A percentile compares a stretch with the other conserved stretches of the same genome.
Conservation (phyloP, 2,329 filamentous ascomycete species). For the Corinectria fuckeliana region DNA sequence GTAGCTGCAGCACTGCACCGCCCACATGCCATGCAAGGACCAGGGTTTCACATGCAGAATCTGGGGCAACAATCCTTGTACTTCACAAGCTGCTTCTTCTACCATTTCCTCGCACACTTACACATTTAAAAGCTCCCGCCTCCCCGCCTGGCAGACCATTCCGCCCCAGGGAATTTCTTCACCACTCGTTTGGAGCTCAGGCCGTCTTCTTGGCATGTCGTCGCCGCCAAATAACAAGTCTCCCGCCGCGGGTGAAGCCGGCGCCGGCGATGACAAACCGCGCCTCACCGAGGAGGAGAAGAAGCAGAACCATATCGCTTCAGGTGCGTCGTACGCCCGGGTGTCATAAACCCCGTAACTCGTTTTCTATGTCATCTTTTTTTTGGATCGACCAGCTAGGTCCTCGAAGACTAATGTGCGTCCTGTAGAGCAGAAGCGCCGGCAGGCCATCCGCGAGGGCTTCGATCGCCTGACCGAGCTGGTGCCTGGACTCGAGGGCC, state of each 20-base stretch:
- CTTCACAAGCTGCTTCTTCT: constrained; percentile 13
- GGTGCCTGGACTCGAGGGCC: constrained; percentile 81
- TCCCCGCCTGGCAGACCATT: neutral
- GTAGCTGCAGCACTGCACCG: constrained; percentile 5
- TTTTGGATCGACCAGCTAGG: too few species aligned
- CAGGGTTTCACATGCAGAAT: constrained; percentile 41
- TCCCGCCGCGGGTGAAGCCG: constrained; percentile 32
- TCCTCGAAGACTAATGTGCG: constrained; percentile 18
- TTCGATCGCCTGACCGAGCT: constrained; percentile 83
- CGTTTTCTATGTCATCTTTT: neutral
- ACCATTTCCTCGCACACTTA: constrained; percentile 20
- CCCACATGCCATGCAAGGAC: constrained; percentile 35
- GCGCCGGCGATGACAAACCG: constrained; percentile 53
- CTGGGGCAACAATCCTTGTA: constrained; percentile 43
- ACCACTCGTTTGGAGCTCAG: neutral
- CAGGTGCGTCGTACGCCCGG: constrained; percentile 49
- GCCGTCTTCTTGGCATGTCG: constrained; percentile 18
- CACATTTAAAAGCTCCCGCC: constrained; percentile 17
- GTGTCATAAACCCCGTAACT: neutral
- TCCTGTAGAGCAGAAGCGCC: constrained; percentile 51
- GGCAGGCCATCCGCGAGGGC: constrained; percentile 76
- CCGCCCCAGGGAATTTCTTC: neutral
- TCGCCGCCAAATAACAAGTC: constrained; percentile 42
- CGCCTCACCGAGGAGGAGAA: constrained; percentile 61
- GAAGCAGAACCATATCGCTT: constrained; percentile 62